A percentile compares a stretch with the other conserved stretches of the same genome.
These are phyloP conservation scores for Thelonectria blattea DNA, from an alignment of 2,329 filamentous ascomycete species.

Conservation along the genomic window DNA sequence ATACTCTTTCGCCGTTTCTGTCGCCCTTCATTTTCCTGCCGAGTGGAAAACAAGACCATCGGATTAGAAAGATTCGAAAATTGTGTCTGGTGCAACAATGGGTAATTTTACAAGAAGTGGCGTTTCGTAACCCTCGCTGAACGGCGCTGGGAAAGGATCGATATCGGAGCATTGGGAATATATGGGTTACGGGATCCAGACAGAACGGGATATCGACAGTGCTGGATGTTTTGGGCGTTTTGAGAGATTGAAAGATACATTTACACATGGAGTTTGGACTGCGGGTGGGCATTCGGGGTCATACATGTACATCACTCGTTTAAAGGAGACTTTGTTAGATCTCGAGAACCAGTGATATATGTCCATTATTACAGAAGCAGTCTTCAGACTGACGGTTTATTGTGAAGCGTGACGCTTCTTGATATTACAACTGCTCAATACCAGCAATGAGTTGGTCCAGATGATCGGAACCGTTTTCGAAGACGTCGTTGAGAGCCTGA, in stretches of 20 bases:
- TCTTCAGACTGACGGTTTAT: not conserved
- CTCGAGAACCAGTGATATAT: conserved; percentile 4
- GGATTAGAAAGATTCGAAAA: not conserved
- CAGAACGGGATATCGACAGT: not conserved
- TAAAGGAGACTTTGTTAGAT: not conserved
- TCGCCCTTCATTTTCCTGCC: not conserved
- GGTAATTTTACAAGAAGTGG: not conserved
- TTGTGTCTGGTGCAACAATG: not conserved
- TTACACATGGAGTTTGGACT: conserved; percentile 3
- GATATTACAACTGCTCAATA: conserved; percentile 63
- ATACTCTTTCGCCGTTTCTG: not conserved
- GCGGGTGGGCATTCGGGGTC: not conserved
- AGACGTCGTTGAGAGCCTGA: conserved; percentile 50
- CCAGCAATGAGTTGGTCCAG: conserved; percentile 60
- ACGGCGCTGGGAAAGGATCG: not conserved
- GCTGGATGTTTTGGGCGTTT: conserved; percentile 13
- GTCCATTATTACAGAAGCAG: not conserved
- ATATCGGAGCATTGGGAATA: not conserved
- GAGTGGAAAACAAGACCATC: not conserved
- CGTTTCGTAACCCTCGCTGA: not conserved
- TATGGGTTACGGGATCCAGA: not conserved
- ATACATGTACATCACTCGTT: conserved; percentile 1
- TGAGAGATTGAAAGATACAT: conserved; percentile 9
- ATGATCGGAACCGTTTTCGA: conserved; percentile 48
- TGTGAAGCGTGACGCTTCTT: conserved; percentile 23